Evolutionary conservation across 805 yeast genomes (phyloP).

Genomic region (Ogataea dorogensis): DNA sequence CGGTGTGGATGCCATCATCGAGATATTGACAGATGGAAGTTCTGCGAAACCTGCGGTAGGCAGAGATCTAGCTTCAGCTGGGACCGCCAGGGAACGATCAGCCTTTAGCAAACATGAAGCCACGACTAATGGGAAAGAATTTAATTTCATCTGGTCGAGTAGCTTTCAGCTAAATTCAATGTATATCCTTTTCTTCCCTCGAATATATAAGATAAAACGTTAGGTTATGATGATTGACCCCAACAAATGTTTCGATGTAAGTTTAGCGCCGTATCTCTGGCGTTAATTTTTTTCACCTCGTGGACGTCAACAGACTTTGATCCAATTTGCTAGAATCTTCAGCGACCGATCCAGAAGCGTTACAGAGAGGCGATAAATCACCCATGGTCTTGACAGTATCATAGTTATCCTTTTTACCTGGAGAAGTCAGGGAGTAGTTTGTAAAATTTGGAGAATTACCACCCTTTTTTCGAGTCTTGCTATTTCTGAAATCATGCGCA

Average conservation of each 20-base stretch:
- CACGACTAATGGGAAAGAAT: background rate
- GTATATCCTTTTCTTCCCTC: too few relatives aligned
- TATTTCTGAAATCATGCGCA: conserved; percentile 16
- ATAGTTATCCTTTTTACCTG: conserved; percentile 14
- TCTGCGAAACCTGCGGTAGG: conserved; percentile 11
- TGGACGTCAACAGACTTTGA: conserved; percentile 4
- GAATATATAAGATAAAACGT: too few relatives aligned
- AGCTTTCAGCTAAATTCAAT: too few relatives aligned
- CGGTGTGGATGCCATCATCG: conserved; percentile 28
- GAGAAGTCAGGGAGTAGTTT: conserved; percentile 21
- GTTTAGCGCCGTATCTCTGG: conserved; percentile 7
- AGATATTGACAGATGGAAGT: conserved; percentile 23
- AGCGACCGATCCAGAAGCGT: conserved; percentile 5
- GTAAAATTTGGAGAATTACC: conserved; percentile 18
- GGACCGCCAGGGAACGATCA: conserved; percentile 3
- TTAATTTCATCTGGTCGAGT: background rate
- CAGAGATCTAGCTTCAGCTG: background rate
- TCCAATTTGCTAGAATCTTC: conserved; percentile 3
- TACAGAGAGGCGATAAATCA: conserved; percentile 21
- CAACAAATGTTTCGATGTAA: background rate
- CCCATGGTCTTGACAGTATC: conserved; percentile 14
- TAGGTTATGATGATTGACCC: too few relatives aligned
- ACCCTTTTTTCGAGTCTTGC: conserved; percentile 19
- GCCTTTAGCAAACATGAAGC: background rate
- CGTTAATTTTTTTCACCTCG: conserved; percentile 3